These are phyloP conservation scores for Poteriospumella lacustris DNA, from an alignment of 108 stramenopile genomes.

Conservation along the genomic window DNA sequence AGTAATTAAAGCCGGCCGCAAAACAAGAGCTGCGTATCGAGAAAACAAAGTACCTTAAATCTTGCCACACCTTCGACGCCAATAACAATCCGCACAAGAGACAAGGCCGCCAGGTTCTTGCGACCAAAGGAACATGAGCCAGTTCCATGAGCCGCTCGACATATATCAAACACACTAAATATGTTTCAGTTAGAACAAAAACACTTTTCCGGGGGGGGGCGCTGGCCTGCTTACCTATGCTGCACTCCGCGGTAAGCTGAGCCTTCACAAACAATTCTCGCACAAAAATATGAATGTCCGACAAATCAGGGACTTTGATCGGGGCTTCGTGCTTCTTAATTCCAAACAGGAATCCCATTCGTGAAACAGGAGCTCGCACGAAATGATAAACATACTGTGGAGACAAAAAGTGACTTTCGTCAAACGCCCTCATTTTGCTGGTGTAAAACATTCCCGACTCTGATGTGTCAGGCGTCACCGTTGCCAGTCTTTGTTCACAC, in stretches of 20 bases:
- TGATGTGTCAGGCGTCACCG: background rate
- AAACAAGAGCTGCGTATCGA: background rate
- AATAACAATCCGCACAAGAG: constrained; percentile 89
- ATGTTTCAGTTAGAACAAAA: background rate
- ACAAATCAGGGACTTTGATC: constrained; percentile 30
- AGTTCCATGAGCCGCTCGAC: constrained; percentile 81
- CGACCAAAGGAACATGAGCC: constrained; percentile 81
- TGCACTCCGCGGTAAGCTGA: constrained; percentile 89
- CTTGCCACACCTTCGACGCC: constrained; percentile 98
- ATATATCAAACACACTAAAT: constrained; percentile 79
- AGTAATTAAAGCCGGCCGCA: background rate
- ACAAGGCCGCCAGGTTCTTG: constrained; percentile 88
- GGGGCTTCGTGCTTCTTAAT: constrained; percentile 22
- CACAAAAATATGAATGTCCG: constrained; percentile 46
- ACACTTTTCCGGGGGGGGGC: too few species aligned
- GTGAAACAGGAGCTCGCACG: constrained; percentile 21
- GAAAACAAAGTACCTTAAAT: constrained; percentile 57
- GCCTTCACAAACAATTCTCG: constrained; percentile 73
- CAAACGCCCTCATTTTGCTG: constrained; percentile 35
- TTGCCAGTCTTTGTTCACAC: constrained; percentile 20
- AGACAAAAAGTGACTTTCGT: constrained; percentile 35
- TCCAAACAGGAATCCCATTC: background rate
- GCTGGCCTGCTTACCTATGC: constrained; percentile 48
- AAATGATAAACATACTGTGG: constrained; percentile 31
- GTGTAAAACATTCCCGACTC: constrained; percentile 29